These are phyloP conservation scores for Avicennia marina DNA, from an alignment of 257 asterid species.

Conservation along the genomic window DNA sequence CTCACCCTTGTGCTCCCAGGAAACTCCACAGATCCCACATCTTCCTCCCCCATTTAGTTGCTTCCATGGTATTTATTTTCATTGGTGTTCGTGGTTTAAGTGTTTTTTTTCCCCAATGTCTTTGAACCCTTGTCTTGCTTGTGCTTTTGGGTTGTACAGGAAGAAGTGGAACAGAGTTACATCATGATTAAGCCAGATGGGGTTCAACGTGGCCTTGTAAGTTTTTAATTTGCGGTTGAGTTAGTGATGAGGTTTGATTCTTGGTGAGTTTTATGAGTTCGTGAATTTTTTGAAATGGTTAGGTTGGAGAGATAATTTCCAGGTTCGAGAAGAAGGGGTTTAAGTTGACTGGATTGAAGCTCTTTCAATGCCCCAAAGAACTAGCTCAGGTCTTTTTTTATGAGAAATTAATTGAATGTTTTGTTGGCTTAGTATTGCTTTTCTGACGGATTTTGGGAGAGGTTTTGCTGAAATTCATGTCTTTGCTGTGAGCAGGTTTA, in stretches of 20 bases:
- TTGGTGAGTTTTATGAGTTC: slow-evolving; percentile 2
- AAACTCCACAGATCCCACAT: slow-evolving; percentile 35
- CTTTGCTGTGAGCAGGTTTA: neutral
- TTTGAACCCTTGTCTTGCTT: no score
- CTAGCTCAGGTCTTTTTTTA: slow-evolving; percentile 68
- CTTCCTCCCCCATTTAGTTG: slow-evolving; percentile 78
- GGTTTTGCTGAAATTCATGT: neutral
- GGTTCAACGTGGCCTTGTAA: slow-evolving; percentile 91
- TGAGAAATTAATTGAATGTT: slow-evolving; percentile 10
- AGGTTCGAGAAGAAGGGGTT: slow-evolving; percentile 96
- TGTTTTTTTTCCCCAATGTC: no score
- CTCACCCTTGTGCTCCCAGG: slow-evolving; percentile 25
- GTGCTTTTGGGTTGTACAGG: slow-evolving; percentile 36
- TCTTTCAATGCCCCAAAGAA: slow-evolving; percentile 73
- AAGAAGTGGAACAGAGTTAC: slow-evolving; percentile 66
- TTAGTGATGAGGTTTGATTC: neutral
- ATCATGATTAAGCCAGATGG: slow-evolving; percentile 97
- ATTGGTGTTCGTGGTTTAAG: neutral
- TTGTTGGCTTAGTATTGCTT: neutral
- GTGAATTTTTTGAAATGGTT: slow-evolving; percentile 10
- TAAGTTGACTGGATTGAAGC: slow-evolving; percentile 79
- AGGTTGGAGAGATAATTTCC: slow-evolving; percentile 90
- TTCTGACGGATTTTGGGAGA: neutral
- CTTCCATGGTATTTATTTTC: slow-evolving; percentile 50
- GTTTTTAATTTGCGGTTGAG: slow-evolving; percentile 17